A percentile compares a stretch with the other conserved stretches of the same genome.
Conservation (phyloP, 148 eudicot genomes). For the Polygonum aviculare region DNA sequence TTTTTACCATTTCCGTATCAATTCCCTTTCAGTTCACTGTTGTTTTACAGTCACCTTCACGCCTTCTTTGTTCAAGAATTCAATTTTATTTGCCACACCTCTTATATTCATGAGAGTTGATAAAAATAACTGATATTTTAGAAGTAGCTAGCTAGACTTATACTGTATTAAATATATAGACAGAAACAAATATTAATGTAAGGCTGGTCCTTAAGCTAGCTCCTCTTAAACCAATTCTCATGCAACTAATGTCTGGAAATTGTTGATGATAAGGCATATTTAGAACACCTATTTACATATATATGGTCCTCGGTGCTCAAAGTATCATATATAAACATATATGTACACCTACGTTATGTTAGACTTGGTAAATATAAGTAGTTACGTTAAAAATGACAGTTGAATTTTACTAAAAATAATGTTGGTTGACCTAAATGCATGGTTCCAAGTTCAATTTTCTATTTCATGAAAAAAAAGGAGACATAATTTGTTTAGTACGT, state of each 20-base stretch:
- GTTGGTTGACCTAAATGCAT: too few species aligned
- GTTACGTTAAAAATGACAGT: neutral
- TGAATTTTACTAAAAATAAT: too few species aligned
- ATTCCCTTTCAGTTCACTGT: neutral
- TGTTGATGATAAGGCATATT: neutral
- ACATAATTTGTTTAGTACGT: too few species aligned
- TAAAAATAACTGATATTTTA: too few species aligned
- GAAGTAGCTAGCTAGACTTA: too few species aligned
- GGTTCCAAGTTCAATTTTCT: neutral
- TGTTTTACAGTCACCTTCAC: neutral
- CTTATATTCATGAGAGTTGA: neutral
- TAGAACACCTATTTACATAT: neutral
- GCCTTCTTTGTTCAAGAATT: neutral
- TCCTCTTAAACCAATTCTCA: neutral
- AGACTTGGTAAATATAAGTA: neutral
- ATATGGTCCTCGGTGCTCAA: neutral
- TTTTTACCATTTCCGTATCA: neutral
- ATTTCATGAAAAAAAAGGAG: neutral
- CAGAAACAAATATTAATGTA: too few species aligned
- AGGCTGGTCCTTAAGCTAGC: neutral
- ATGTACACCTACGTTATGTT: neutral
- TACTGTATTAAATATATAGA: too few species aligned
- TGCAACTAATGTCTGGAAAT: neutral
- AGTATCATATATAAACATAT: neutral
- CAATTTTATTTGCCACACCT: neutral